A percentile compares a stretch with the other conserved stretches of the same genome.
phyloP scores from a whole-genome alignment of 2,329 filamentous ascomycete species.

The Trichoderma aggressivum region DNA sequence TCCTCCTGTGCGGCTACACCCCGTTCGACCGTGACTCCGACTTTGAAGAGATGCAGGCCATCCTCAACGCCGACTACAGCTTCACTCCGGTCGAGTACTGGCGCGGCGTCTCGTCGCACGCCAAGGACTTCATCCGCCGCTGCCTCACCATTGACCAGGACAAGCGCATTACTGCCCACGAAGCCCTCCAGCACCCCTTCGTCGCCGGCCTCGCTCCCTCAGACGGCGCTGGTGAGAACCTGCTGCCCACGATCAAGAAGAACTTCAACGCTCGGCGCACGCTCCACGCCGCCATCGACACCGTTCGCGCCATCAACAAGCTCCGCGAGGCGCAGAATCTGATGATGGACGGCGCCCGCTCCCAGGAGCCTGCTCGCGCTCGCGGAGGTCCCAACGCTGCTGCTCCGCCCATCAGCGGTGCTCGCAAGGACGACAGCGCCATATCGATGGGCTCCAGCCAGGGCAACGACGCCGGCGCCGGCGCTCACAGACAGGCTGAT shows the following conservation, averaged over 20 bases:
- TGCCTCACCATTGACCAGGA: conserved; percentile 89
- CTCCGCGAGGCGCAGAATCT: conserved; percentile 60
- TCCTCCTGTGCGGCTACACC: conserved; percentile 95
- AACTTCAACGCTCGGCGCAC: conserved; percentile 70
- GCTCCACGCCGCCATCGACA: conserved; percentile 67
- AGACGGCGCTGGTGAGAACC: conserved; percentile 54
- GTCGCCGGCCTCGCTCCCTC: conserved; percentile 51
- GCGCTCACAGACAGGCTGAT: conserved; percentile 19
- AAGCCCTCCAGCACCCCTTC: conserved; percentile 65
- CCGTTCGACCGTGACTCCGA: conserved; percentile 97
- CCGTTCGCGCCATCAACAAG: conserved; percentile 68
- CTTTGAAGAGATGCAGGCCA: conserved; percentile 99
- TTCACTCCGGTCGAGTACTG: conserved; percentile 96
- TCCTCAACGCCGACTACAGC: conserved; percentile 91
- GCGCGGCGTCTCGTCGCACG: conserved; percentile 81
- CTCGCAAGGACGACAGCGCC: conserved; percentile 45
- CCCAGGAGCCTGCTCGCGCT: conserved; percentile 46
- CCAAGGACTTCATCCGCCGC: conserved; percentile 86
- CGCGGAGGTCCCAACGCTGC: conserved; percentile 34
- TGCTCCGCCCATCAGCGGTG: conserved; percentile 29
- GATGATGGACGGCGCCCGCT: conserved; percentile 60
- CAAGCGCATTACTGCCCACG: conserved; percentile 87
- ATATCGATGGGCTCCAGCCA: conserved; percentile 36
- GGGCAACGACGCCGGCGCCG: conserved; percentile 26
- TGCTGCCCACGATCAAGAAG: conserved; percentile 68